Evolutionary conservation across 345 rosid species (phyloP).

Genomic region (Brassica napus): DNA sequence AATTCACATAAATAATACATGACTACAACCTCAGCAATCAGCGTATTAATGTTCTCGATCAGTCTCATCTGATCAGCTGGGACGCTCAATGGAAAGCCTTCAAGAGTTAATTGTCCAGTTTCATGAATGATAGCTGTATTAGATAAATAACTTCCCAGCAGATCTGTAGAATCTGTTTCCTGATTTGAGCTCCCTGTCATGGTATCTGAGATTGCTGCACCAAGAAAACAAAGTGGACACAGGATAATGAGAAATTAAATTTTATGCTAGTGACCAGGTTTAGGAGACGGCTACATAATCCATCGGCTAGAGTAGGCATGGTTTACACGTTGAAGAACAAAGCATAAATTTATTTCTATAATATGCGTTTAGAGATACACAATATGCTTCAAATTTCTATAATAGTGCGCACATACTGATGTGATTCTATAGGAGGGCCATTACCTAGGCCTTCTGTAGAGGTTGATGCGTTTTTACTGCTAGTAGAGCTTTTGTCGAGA

Average conservation of each 20-base stretch:
- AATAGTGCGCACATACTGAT: not conserved
- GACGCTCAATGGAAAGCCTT: slow-evolving; percentile 58
- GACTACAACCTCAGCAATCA: slow-evolving; percentile 70
- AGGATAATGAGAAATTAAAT: not conserved
- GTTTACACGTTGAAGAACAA: not conserved
- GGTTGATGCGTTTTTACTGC: slow-evolving; percentile 66
- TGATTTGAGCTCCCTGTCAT: slow-evolving; percentile 42
- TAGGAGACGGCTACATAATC: not conserved
- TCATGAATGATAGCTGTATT: slow-evolving; percentile 44
- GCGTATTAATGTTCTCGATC: slow-evolving; percentile 67
- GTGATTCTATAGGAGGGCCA: slow-evolving; percentile 4
- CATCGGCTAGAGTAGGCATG: slow-evolving; percentile 10
- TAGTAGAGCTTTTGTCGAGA: slow-evolving; percentile 39
- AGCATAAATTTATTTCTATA: not conserved
- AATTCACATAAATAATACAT: not conserved
- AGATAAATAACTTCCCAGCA: slow-evolving; percentile 46
- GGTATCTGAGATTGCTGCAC: slow-evolving; percentile 39
- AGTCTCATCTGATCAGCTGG: slow-evolving; percentile 81
- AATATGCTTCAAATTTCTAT: slow-evolving; percentile 22
- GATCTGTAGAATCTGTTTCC: slow-evolving; percentile 44
- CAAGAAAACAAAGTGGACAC: not conserved
- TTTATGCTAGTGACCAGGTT: not conserved
- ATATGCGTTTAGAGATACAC: slow-evolving; percentile 10
- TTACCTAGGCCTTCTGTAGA: slow-evolving; percentile 91
- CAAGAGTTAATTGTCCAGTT: slow-evolving; percentile 48